A percentile compares a stretch with the other conserved stretches of the same genome.
phyloP scores from a whole-genome alignment of 208 protist species.

The Crithidia sp. region DNA sequence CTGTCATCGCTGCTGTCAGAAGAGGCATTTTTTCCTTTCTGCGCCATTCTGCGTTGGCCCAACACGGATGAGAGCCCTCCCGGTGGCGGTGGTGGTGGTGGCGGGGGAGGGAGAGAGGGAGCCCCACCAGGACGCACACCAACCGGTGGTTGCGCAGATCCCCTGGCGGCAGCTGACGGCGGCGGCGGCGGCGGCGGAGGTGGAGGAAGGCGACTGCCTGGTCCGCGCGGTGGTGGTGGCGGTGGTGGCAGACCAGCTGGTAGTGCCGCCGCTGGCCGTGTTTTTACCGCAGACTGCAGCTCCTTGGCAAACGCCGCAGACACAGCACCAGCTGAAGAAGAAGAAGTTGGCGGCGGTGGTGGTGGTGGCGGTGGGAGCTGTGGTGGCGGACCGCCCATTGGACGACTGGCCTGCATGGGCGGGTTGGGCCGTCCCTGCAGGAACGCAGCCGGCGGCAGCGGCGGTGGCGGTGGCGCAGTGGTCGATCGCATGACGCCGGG shows the following conservation, averaged over 20 bases:
- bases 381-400: background rate
- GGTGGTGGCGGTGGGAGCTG: slow-evolving; percentile 6
- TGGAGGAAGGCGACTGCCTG: slow-evolving; percentile 12
- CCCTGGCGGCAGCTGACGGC: background rate
- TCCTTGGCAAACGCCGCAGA: background rate
- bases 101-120: background rate
- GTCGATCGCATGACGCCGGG: slow-evolving; percentile 38
- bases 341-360: slow-evolving; percentile 29
- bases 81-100: slow-evolving; percentile 8
- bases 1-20: slow-evolving; percentile 16
- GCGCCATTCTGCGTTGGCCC: slow-evolving; percentile 10
- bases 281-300: slow-evolving; percentile 8
- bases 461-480: slow-evolving; percentile 38
- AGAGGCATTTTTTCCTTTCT: slow-evolving; percentile 13
- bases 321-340: background rate
- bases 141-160: background rate
- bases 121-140: slow-evolving; percentile 7
- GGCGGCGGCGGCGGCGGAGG: slow-evolving; percentile 28
- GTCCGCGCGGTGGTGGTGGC: background rate
- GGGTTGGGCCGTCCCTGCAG: slow-evolving; percentile 17
- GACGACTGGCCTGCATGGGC: slow-evolving; percentile 11
- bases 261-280: slow-evolving; percentile 13
- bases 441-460: slow-evolving; percentile 17
- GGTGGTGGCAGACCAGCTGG: background rate
- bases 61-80: slow-evolving; percentile 17